A percentile compares a stretch with the other conserved stretches of the same genome.
These are phyloP conservation scores for Endocalyx cinctus DNA, from an alignment of 2,329 filamentous ascomycete species.

Conservation along the genomic window DNA sequence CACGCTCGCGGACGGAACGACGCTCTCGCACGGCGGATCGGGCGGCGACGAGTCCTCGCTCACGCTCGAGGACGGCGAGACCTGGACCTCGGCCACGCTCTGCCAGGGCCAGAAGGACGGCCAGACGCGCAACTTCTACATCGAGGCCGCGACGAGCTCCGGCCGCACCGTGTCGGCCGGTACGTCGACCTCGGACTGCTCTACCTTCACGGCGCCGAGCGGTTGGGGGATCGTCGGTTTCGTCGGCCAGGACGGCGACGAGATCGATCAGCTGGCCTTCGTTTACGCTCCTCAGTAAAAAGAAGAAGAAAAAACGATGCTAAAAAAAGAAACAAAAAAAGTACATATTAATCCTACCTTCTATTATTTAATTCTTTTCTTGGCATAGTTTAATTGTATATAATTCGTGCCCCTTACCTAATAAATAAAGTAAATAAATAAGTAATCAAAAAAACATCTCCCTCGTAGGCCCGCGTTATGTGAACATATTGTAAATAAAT, in stretches of 20 bases:
- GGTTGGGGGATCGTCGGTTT: constrained; percentile 38
- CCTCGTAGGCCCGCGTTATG: too few relatives aligned
- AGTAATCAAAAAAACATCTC: too few relatives aligned
- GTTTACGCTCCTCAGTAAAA: constrained; percentile 38
- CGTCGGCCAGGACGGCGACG: constrained; percentile 41
- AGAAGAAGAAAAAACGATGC: constrained; percentile 2
- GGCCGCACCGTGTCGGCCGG: constrained; percentile 24
- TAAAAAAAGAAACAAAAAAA: too few relatives aligned
- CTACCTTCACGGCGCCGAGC: constrained; percentile 32
- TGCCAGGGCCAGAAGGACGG: constrained; percentile 44
- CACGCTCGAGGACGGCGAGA: constrained; percentile 41
- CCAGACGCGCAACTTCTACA: constrained; percentile 51
- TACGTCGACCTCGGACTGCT: constrained; percentile 32
- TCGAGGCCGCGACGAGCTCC: constrained; percentile 23
- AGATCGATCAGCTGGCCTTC: constrained; percentile 51
- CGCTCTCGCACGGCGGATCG: constrained; percentile 47
- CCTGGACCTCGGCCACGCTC: constrained; percentile 42
- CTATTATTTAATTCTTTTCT: too few relatives aligned
- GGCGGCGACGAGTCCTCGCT: constrained; percentile 42
- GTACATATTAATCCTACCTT: too few relatives aligned
- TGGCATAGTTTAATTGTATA: too few relatives aligned
- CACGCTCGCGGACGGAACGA: constrained; percentile 42
- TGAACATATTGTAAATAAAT: too few relatives aligned
- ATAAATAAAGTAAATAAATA: too few relatives aligned
- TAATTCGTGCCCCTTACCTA: too few relatives aligned